phyloP scores from a whole-genome alignment of 1,284 basidiomycete genomes.

The Papiliotrema laurentii region DNA sequence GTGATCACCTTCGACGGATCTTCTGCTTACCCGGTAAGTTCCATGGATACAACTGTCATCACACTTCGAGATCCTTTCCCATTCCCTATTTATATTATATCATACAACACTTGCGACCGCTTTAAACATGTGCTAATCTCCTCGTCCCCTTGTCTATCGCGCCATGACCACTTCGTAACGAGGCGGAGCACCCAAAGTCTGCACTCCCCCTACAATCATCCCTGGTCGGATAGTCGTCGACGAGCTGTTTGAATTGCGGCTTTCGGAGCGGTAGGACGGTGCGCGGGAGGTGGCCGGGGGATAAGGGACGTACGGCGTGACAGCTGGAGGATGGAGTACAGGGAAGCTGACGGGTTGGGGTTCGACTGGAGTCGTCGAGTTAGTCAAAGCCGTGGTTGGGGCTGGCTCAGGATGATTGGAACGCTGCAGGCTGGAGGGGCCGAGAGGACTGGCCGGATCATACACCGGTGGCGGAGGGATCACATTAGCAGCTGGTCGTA shows the following conservation, averaged over 20 bases:
- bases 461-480: slow-evolving; percentile 1
- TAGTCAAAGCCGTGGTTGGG: neutral
- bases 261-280: slow-evolving; percentile 1
- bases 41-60: no score
- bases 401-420: neutral
- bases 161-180: neutral
- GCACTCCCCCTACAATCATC: neutral
- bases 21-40: no score
- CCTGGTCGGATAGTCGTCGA: neutral
- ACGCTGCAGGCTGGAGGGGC: neutral
- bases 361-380: neutral
- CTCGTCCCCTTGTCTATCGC: no score
- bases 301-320: neutral
- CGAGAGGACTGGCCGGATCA: neutral
- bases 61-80: no score
- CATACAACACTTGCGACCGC: no score
- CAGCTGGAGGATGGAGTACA: neutral
- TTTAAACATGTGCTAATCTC: no score
- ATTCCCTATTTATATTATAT: no score
- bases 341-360: neutral
- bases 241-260: neutral
- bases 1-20: no score
- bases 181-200: neutral
- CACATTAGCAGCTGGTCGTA: neutral
- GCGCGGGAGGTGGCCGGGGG: neutral